Evolutionary conservation across 352 stramenopile species (phyloP), one percentile per base, ranked within the genome.

Genomic region (Hyaloperonospora brassicae): DNA sequence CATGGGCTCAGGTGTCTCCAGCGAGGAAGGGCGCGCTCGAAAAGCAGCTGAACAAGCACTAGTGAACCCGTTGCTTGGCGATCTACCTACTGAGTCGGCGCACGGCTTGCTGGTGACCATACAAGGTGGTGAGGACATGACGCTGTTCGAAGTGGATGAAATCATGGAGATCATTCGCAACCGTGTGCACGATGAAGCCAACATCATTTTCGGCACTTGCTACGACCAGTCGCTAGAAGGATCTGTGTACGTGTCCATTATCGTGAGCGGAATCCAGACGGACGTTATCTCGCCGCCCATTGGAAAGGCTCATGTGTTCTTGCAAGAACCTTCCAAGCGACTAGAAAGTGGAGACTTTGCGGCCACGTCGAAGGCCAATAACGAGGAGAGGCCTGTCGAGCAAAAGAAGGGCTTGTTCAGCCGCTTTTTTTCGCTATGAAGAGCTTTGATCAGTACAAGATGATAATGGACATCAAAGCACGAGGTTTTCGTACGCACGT

Each of bases 21-120:
- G 57, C 2, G 79, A 68, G 12, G 76, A 91, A n/a, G 78, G 78
- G 5, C 78, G 93, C 13, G 94, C 95, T 1, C 71, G 76, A 34
- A 87, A 97, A 67, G 92, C 94, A 12, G 94, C 95, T 5, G 77
- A 94, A 44, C 87, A 95, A 35, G 95, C 95, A n/a, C 88, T 98
- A 48, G 94, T 96, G 40, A 97, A 93, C 58, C 95, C 95, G 14
- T 65, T 98, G 31, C 74, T 98, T 2, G 95, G 84, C 30, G 82
- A 98, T 43, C 73, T 97, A 47, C 87, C 95, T 6, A 97, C 97
- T 24, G 87, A 95, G 41, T 89, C 86, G 39, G 94, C 95, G 1
- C 79, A 95, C 41, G 88, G 95, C 3, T 79, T 98, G 41, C 79
- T 98, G 9, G 96, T 98, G 48, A 98, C 97, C 47, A 97, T 98